These are phyloP conservation scores for Betula pendula DNA, from an alignment of 306 rosid species.

Conservation along the genomic window DNA sequence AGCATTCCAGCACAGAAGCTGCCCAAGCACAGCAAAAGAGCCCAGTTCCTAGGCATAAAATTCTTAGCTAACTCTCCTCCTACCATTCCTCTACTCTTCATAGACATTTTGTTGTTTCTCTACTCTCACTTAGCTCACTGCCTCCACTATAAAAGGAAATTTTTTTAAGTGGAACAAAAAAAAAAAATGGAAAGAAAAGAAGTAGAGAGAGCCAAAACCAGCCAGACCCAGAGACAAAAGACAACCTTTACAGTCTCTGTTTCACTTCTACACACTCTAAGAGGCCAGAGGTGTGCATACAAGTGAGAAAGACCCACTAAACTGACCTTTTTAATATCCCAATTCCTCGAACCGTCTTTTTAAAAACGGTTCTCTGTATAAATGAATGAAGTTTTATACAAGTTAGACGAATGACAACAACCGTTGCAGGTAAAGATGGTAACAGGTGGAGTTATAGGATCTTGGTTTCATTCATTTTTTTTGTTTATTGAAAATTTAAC, in stretches of 20 bases:
- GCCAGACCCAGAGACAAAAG: constrained; percentile 13
- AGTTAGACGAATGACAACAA: constrained; percentile 18
- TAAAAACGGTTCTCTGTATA: constrained; percentile 19
- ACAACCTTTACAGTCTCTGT: constrained; percentile 25
- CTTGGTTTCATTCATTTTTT: not conserved
- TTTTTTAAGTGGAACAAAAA: not conserved
- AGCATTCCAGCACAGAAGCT: constrained; percentile 88
- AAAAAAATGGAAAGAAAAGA: not conserved
- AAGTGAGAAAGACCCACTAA: constrained; percentile 26
- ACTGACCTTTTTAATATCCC: constrained; percentile 21
- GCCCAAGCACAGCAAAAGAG: constrained; percentile 66
- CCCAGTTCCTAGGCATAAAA: constrained; percentile 60
- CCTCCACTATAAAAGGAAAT: constrained; percentile 10
- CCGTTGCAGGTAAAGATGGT: constrained; percentile 27
- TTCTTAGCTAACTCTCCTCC: constrained; percentile 43
- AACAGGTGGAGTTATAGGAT: not conserved
- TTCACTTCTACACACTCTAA: constrained; percentile 6
- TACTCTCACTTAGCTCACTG: constrained; percentile 22
- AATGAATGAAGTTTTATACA: constrained; percentile 3
- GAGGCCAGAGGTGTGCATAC: constrained; percentile 27
- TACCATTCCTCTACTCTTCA: constrained; percentile 62
- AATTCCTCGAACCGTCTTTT: constrained; percentile 36
- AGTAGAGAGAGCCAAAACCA: not conserved
- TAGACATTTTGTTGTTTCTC: constrained; percentile 42
- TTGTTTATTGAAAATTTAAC: too few relatives aligned